Percentiles rank a stretch among this genome's conserved stretches.
These are phyloP conservation scores for Lunularia cruciata DNA, from an alignment of 225 moss, liverwort and hornwort species.

Conservation along the genomic window DNA sequence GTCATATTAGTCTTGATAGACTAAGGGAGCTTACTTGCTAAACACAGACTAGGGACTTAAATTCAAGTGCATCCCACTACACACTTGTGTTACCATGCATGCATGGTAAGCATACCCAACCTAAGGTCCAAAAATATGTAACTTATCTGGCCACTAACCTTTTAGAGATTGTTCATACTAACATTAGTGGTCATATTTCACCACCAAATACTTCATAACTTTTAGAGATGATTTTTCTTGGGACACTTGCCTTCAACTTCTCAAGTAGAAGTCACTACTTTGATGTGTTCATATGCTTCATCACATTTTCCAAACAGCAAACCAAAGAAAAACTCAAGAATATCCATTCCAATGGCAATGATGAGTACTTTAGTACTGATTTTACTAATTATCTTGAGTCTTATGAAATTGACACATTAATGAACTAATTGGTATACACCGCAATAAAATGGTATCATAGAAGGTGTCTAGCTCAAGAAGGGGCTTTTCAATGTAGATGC, in stretches of 20 bases:
- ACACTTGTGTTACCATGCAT: not conserved
- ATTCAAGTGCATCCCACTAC: not conserved
- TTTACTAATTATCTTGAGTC: not conserved
- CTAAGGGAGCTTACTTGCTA: not conserved
- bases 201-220: not conserved
- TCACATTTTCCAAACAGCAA: not conserved
- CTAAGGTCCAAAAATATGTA: not conserved
- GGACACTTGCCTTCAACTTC: not conserved
- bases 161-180: not conserved
- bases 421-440: conserved; percentile 5
- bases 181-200: too few relatives aligned
- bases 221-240: conserved; percentile 14
- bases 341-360: not conserved
- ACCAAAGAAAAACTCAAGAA: not conserved
- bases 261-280: not conserved
- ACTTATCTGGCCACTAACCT: not conserved
- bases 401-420: not conserved
- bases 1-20: not conserved
- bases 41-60: not conserved
- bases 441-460: conserved; percentile 3
- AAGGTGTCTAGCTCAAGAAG: too few relatives aligned
- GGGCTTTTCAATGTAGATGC: too few relatives aligned
- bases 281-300: not conserved
- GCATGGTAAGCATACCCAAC: conserved; percentile 8
- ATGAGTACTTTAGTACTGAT: not conserved